Percentiles rank a stretch among this genome's conserved stretches.
These are phyloP conservation scores for Hypoxylon perforatum DNA, from an alignment of 495 filamentous ascomycete genomes.

Conservation along the genomic window DNA sequence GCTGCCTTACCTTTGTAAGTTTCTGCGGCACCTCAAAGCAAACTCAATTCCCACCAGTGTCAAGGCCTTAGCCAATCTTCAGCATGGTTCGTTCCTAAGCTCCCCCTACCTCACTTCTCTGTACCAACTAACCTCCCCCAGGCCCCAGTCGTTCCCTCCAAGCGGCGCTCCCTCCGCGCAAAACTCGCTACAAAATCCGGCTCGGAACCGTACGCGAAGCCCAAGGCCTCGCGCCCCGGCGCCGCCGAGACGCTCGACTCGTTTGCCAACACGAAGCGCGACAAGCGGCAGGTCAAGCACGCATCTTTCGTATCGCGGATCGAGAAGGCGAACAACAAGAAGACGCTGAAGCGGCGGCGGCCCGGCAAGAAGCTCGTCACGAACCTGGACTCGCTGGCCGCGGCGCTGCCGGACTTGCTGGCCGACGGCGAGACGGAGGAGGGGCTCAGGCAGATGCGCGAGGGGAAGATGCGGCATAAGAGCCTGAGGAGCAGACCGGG, in stretches of 20 bases:
- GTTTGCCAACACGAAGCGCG: constrained; percentile 76
- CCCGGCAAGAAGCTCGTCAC: constrained; percentile 79
- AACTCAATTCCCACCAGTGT: background rate
- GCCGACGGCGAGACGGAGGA: constrained; percentile 50
- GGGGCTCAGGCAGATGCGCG: constrained; percentile 48
- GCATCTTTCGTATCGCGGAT: constrained; percentile 79
- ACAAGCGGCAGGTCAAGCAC: constrained; percentile 82
- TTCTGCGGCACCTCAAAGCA: background rate
- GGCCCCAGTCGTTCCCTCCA: constrained; percentile 57
- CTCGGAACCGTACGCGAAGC: constrained; percentile 48
- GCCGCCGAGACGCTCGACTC: constrained; percentile 49
- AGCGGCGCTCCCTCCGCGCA: constrained; percentile 57
- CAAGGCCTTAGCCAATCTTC: background rate
- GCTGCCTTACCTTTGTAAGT: background rate
- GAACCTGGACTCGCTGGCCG: constrained; percentile 79
- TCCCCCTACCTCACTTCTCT: background rate
- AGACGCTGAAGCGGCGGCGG: constrained; percentile 67
- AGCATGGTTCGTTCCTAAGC: constrained; percentile 2
- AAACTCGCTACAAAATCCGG: constrained; percentile 46
- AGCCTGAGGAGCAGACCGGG: constrained; percentile 79
- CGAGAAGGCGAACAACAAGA: constrained; percentile 65
- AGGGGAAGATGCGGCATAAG: constrained; percentile 70
- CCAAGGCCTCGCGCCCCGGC: constrained; percentile 54
- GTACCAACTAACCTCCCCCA: constrained; percentile 40
- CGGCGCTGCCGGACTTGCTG: constrained; percentile 73